Evolutionary conservation across 2,329 filamentous ascomycete species (phyloP).

Genomic region (Colletotrichum zoysiae): DNA sequence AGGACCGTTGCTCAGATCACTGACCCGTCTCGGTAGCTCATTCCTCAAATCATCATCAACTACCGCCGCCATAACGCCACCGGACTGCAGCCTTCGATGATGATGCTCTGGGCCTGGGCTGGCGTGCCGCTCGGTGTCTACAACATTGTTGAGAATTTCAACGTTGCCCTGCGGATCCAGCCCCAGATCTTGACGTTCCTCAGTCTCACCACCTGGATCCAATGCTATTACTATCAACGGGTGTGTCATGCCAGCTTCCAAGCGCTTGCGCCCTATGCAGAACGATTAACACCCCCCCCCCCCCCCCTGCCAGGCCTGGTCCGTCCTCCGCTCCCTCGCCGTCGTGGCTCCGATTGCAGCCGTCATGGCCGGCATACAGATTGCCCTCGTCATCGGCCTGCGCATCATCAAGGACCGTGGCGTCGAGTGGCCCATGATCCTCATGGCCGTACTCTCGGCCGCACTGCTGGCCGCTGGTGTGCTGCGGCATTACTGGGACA

Average conservation of each 20-base stretch:
- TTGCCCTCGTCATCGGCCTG: conserved; percentile 69
- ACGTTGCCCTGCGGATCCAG: conserved; percentile 57
- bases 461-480: conserved; percentile 74
- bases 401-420: conserved; percentile 57
- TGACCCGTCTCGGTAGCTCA: conserved; percentile 59
- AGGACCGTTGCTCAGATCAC: no score
- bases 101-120: conserved; percentile 78
- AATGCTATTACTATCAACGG: conserved; percentile 58
- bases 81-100: conserved; percentile 77
- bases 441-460: conserved; percentile 77
- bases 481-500: conserved; percentile 77
- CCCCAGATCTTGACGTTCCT: conserved; percentile 58
- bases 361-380: conserved; percentile 71
- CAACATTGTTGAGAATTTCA: conserved; percentile 58
- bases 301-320: conserved; percentile 60
- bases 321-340: conserved; percentile 59
- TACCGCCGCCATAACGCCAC: conserved; percentile 74
- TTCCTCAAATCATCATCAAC: conserved; percentile 78
- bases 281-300: neutral
- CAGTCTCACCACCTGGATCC: conserved; percentile 58
- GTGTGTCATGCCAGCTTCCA: conserved; percentile 46
- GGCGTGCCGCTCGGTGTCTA: conserved; percentile 73
- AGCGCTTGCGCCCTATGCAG: neutral
- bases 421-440: conserved; percentile 70
- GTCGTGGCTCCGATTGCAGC: conserved; percentile 64